phyloP scores from a whole-genome alignment of 2,329 filamentous ascomycete genomes.

The Tolypocladium endophyticum region DNA sequence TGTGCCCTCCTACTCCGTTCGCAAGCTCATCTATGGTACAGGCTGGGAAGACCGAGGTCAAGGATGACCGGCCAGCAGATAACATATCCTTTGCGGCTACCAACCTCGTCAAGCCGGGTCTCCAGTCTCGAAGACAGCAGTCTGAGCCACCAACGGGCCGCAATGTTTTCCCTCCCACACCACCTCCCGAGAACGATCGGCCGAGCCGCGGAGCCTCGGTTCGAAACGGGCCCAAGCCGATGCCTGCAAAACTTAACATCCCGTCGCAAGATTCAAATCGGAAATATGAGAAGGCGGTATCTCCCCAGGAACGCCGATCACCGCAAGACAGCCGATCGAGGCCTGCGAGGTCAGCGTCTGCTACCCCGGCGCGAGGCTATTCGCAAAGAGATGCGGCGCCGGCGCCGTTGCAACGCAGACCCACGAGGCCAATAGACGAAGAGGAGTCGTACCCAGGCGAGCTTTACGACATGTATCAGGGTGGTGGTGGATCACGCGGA shows the following conservation, averaged over 20 bases:
- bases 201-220: slow-evolving; percentile 50
- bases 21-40: slow-evolving; percentile 14
- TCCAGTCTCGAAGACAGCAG: slow-evolving; percentile 72
- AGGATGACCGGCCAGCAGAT: slow-evolving; percentile 74
- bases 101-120: slow-evolving; percentile 80
- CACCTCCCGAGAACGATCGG: slow-evolving; percentile 81
- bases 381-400: slow-evolving; percentile 27
- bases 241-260: slow-evolving; percentile 53
- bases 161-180: slow-evolving; percentile 93
- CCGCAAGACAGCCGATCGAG: slow-evolving; percentile 25
- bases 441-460: slow-evolving; percentile 58
- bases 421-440: slow-evolving; percentile 30
- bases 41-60: slow-evolving; percentile 42
- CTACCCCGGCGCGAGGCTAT: slow-evolving; percentile 31
- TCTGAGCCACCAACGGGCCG: slow-evolving; percentile 72
- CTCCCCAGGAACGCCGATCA: slow-evolving; percentile 28
- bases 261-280: slow-evolving; percentile 42
- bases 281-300: slow-evolving; percentile 44
- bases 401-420: slow-evolving; percentile 16
- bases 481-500: slow-evolving; percentile 26
- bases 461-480: slow-evolving; percentile 53
- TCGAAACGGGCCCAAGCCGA: slow-evolving; percentile 48
- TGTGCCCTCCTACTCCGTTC: neutral
- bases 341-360: slow-evolving; percentile 33
- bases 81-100: slow-evolving; percentile 86